Evolutionary conservation across 2,329 filamentous ascomycete genomes (phyloP).

Genomic region (Sphaceloma murrayae): DNA sequence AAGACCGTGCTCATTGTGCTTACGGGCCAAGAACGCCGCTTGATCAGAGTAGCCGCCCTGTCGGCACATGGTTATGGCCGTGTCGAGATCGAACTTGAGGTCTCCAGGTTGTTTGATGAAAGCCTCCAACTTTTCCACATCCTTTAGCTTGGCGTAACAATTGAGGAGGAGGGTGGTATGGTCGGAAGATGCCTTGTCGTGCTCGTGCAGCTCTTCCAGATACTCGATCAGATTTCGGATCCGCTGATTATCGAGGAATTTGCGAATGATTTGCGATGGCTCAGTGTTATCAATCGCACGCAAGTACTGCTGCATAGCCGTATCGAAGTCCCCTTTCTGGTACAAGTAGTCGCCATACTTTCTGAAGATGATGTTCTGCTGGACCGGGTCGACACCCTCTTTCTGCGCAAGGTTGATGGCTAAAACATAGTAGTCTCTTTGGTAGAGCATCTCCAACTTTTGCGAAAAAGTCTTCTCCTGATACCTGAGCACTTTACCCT

Average conservation of each 20-base stretch:
- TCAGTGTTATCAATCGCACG: constrained; percentile 93
- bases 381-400: constrained; percentile 64
- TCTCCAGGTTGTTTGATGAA: constrained; percentile 96
- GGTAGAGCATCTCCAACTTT: constrained; percentile 85
- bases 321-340: constrained; percentile 90
- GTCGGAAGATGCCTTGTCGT: constrained; percentile 84
- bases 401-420: constrained; percentile 92
- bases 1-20: constrained; percentile 85
- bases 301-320: constrained; percentile 97
- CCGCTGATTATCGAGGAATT: constrained; percentile 93
- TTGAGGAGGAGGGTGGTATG: constrained; percentile 92
- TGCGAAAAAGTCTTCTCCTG: constrained; percentile 86
- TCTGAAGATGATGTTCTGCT: constrained; percentile 86
- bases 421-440: constrained; percentile 81
- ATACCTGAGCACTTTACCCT: constrained; percentile 86
- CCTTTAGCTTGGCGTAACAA: constrained; percentile 96
- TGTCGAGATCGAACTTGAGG: constrained; percentile 92
- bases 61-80: constrained; percentile 92
- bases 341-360: constrained; percentile 93
- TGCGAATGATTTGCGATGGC: constrained; percentile 90
- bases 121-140: constrained; percentile 87
- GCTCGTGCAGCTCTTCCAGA: constrained; percentile 89
- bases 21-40: constrained; percentile 86
- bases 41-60: constrained; percentile 97
- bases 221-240: constrained; percentile 98